Base-by-base conservation (phyloP, 306 rosid genomes). In the Aeschynomene evenia region DNA sequence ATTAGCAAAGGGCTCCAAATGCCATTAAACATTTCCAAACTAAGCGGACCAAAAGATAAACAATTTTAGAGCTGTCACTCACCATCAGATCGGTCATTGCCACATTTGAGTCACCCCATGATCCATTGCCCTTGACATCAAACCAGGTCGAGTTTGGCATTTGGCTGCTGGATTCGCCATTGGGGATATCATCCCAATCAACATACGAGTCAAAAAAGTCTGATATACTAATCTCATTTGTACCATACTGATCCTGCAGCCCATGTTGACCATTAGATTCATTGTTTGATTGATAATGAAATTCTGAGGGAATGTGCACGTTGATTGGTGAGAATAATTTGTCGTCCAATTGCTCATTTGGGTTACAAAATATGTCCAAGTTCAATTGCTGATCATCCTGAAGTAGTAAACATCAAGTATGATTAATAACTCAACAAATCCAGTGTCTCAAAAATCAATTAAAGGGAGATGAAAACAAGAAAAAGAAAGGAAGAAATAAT, bases 261-360 rank as follows among this genome's bases (percentile, higher is more conserved):
- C 54, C 86, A 37, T 4, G 48, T 6, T 13, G 53, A 40, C 63
- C 73, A 34, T 79, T 70, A 9, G 46, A 7, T 63, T 52, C 79
- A 70, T 50, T 70, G 76, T 77, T 64, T 50, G 42, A 51, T 20
- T 83, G 46, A 59, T 46, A 65, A 59, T 22, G 62, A 23, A 75
- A 54, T 34, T 84, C 96, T 1, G 65, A 26, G 5, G 75, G 93
- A 73, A 86, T 58, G 71, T 85, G 90, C 3, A 74, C 48, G 56
- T 82, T 84, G 71, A 49, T 39, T 5, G 98, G 97, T 28, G 96
- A 82, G 87, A 85, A 84, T 7, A 84, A 57, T 46, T 63, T 82
- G 77, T 79, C 79, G 22, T 86, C 88, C 29, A 63, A 61, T 43
- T 64, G 72, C 80, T 67, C 81, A 18, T 9, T 16, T 50, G 23